These are phyloP conservation scores for Entelexis sorbosivorans DNA, from an alignment of 1,139 yeast genomes.

Conservation along the genomic window DNA sequence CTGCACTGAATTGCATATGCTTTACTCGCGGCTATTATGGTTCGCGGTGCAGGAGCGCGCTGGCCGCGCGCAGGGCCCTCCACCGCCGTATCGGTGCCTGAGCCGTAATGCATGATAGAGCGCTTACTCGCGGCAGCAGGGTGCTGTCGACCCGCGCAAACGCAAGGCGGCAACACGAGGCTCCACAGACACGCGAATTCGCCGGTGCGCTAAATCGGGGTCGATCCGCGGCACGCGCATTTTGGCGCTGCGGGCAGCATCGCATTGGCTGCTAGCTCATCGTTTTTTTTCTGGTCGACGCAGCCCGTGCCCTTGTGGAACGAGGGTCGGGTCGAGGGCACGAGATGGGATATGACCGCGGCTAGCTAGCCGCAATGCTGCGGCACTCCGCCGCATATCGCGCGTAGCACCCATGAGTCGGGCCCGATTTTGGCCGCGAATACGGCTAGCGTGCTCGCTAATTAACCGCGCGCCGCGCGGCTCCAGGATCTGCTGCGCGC, in stretches of 20 bases:
- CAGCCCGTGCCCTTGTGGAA: conserved; percentile 4
- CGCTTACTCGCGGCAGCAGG: neutral
- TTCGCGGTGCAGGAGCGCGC: too few species aligned
- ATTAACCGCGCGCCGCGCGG: neutral
- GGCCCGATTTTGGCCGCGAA: neutral
- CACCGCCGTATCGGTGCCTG: conserved; percentile 3
- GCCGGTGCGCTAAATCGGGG: neutral
- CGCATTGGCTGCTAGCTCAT: neutral
- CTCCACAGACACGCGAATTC: neutral
- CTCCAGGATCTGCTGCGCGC: neutral
- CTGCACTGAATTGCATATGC: too few species aligned
- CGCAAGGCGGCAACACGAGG: neutral
- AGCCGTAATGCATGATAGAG: conserved; percentile 4
- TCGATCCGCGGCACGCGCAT: neutral
- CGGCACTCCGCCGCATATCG: neutral
- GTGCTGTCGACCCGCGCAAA: too few species aligned
- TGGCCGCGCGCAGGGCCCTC: too few species aligned
- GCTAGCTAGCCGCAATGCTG: neutral
- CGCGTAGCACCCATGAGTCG: conserved; percentile 4
- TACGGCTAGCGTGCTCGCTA: neutral
- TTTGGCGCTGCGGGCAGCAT: neutral
- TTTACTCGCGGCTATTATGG: too few species aligned
- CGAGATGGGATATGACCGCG: conserved; percentile 1
- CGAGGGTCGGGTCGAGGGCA: neutral
- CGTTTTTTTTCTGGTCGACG: conserved; percentile 7